Evolutionary conservation across 768 basidiomycete species (phyloP).

Genomic region (Pholiota microspora): DNA sequence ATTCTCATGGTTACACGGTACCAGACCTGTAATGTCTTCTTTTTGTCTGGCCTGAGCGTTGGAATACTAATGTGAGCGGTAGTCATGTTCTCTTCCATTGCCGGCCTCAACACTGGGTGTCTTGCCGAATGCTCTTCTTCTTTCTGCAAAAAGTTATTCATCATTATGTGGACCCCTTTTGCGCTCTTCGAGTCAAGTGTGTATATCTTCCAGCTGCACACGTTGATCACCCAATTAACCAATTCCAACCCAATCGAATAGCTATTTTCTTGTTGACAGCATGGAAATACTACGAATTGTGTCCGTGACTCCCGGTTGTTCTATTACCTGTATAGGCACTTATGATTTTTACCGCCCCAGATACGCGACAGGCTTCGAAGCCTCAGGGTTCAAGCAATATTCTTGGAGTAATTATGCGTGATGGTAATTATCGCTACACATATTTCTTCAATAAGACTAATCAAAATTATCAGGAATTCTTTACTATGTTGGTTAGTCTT

Average conservation of each 20-base stretch:
- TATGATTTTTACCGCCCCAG: neutral
- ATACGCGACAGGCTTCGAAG: neutral
- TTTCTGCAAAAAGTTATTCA: constrained; percentile 9
- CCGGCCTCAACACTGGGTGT: constrained; percentile 7
- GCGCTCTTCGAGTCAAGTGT: constrained; percentile 16
- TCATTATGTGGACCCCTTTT: constrained; percentile 19
- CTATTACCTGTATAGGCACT: neutral
- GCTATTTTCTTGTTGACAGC: neutral
- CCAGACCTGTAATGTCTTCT: constrained; percentile 11
- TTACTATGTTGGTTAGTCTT: constrained; percentile 12
- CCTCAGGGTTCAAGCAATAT: neutral
- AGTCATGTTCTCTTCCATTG: neutral
- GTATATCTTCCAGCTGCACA: no score
- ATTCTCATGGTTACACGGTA: constrained; percentile 10
- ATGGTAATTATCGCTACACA: constrained; percentile 1
- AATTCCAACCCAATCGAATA: neutral
- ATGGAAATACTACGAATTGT: constrained; percentile 2
- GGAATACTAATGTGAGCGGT: no score
- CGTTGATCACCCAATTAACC: no score
- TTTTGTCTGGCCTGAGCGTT: no score
- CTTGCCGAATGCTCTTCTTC: constrained; percentile 10
- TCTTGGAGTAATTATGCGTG: constrained; percentile 11
- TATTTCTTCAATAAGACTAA: neutral
- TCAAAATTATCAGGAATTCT: constrained; percentile 3
- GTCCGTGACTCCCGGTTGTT: neutral